These are phyloP conservation scores for Periconia digitata DNA, from an alignment of 2,329 filamentous ascomycete species.

Conservation along the genomic window DNA sequence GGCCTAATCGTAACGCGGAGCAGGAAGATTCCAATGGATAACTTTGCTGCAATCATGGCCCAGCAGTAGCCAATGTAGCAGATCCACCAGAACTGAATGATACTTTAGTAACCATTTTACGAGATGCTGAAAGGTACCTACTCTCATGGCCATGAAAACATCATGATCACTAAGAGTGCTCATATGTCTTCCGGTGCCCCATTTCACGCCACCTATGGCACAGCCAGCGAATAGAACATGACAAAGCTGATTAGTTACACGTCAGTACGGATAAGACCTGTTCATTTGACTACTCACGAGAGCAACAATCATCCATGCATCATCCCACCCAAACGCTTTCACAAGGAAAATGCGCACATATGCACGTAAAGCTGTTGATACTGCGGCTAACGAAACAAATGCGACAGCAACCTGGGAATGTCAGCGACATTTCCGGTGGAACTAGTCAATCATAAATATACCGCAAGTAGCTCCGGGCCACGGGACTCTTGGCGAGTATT, in stretches of 20 bases:
- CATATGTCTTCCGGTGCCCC: conserved; percentile 38
- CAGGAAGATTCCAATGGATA: conserved; percentile 38
- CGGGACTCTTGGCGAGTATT: no score
- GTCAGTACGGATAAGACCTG: neutral
- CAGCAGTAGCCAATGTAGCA: conserved; percentile 38
- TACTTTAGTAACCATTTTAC: neutral
- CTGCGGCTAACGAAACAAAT: conserved; percentile 45
- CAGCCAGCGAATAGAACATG: conserved; percentile 35
- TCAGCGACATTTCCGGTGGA: no score
- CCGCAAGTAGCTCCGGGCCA: no score
- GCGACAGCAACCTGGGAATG: no score
- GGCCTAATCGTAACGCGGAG: conserved; percentile 34
- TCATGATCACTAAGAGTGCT: conserved; percentile 20
- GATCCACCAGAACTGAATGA: conserved; percentile 37
- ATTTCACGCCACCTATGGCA: conserved; percentile 33
- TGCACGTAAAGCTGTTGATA: conserved; percentile 41
- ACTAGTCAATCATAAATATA: no score
- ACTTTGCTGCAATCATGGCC: conserved; percentile 35
- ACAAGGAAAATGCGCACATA: conserved; percentile 47
- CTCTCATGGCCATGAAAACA: conserved; percentile 31
- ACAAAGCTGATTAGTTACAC: conserved; percentile 15
- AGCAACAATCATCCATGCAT: conserved; percentile 35
- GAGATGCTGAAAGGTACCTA: conserved; percentile 11
- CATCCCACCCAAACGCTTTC: conserved; percentile 41
- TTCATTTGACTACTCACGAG: conserved; percentile 19